phyloP scores from a whole-genome alignment of 371 early-diverging fungal genomes.

The Funneliformis caledonium region DNA sequence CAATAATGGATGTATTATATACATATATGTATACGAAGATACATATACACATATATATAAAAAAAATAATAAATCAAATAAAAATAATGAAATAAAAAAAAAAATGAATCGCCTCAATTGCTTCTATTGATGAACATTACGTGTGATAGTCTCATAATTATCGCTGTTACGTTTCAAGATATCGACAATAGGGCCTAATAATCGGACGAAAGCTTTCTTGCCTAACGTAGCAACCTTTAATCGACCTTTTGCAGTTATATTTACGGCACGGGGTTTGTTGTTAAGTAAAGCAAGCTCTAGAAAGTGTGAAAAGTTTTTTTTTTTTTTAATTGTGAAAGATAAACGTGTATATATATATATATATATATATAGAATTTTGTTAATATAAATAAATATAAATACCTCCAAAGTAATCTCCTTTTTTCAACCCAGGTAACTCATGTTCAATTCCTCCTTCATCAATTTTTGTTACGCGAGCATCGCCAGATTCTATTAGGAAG shows the following conservation, averaged over 20 bases:
- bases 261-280: constrained; percentile 91
- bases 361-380: not conserved
- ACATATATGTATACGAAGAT: not conserved
- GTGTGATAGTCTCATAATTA: constrained; percentile 67
- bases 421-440: constrained; percentile 72
- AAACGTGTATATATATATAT: not conserved
- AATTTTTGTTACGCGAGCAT: constrained; percentile 77
- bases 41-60: not conserved
- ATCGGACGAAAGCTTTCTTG: constrained; percentile 89
- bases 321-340: not conserved
- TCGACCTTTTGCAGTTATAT: constrained; percentile 85
- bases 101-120: not conserved
- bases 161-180: constrained; percentile 89
- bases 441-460: constrained; percentile 80
- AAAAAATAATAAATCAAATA: not conserved
- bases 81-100: not conserved
- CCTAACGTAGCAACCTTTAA: constrained; percentile 92
- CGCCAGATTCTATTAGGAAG: constrained; percentile 91
- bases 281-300: constrained; percentile 90
- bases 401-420: constrained; percentile 98
- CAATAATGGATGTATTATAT: not conserved
- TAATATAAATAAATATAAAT: constrained; percentile 33
- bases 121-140: constrained; percentile 45
- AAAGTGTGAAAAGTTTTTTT: not conserved
- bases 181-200: constrained; percentile 93